A percentile compares a stretch with the other conserved stretches of the same genome.
These are phyloP conservation scores for Rhynchosporium graminicola DNA, from an alignment of 2,329 filamentous ascomycete genomes.

Conservation along the genomic window DNA sequence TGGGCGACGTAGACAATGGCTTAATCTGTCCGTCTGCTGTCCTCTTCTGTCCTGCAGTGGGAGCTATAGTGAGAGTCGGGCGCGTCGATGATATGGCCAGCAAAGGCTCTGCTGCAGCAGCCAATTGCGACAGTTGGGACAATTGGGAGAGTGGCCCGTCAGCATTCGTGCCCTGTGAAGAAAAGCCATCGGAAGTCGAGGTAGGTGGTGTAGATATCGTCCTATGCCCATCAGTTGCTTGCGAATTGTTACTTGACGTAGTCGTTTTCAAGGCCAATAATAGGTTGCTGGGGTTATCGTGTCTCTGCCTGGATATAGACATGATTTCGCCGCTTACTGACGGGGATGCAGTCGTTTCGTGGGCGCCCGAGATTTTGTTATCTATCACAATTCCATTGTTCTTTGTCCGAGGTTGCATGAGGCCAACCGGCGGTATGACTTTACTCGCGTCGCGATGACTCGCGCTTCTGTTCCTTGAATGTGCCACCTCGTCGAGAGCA, in stretches of 20 bases:
- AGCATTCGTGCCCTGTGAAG: conserved; percentile 45
- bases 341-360: conserved; percentile 17
- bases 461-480: conserved; percentile 19
- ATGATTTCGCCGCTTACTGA: conserved; percentile 19
- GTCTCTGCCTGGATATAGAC: conserved; percentile 17
- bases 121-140: conserved; percentile 58
- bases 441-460: conserved; percentile 31
- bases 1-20: conserved; percentile 50
- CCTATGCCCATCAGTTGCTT: conserved; percentile 47
- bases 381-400: conserved; percentile 30
- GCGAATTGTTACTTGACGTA: conserved; percentile 46
- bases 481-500: conserved; percentile 32
- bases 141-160: conserved; percentile 57
- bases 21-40: conserved; percentile 77
- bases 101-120: conserved; percentile 50
- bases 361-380: conserved; percentile 21
- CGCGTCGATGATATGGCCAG: conserved; percentile 28
- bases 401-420: conserved; percentile 29
- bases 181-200: conserved; percentile 41
- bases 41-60: conserved; percentile 61
- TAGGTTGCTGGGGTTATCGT: conserved; percentile 20
- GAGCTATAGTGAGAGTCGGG: conserved; percentile 28
- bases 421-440: conserved; percentile 31
- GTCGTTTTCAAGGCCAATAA: conserved; percentile 21
- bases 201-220: conserved; percentile 44